Conservation (phyloP, 495 filamentous ascomycete genomes). For the Penicillium bialowiezense region DNA sequence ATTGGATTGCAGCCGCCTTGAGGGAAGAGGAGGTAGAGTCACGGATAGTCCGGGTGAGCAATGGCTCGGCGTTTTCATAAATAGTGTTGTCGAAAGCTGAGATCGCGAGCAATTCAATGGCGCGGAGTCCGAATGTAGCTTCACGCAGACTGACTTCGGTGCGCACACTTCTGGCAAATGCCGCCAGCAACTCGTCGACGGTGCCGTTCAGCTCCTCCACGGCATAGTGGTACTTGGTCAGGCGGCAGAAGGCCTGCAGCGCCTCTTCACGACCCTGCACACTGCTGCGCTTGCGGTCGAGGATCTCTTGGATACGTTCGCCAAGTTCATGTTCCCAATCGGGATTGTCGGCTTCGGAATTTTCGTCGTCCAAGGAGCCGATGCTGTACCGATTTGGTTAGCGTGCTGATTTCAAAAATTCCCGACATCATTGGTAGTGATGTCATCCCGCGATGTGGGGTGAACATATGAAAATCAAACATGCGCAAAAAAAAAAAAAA, state of each 20-base stretch:
- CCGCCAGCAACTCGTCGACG: conserved; percentile 63
- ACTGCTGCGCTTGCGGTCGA: conserved; percentile 83
- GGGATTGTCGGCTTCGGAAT: conserved; percentile 52
- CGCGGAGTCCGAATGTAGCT: conserved; percentile 65
- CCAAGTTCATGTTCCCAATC: conserved; percentile 66
- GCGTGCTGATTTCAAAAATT: conserved; percentile 5
- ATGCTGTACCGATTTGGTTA: conserved; percentile 20
- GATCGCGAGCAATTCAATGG: conserved; percentile 73
- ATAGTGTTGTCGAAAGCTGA: conserved; percentile 68
- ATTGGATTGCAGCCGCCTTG: conserved; percentile 74
- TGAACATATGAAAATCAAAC: conserved; percentile 19
- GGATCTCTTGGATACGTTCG: conserved; percentile 74
- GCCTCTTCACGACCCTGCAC: conserved; percentile 75
- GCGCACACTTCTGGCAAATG: conserved; percentile 72
- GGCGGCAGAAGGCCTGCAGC: conserved; percentile 64
- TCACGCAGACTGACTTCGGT: conserved; percentile 70
- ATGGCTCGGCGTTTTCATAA: conserved; percentile 60
- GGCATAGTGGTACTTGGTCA: conserved; percentile 72
- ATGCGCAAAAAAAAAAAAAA: conserved; percentile 7
- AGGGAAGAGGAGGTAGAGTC: conserved; percentile 61
- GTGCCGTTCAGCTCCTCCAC: conserved; percentile 61
- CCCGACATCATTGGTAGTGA: conserved; percentile 20
- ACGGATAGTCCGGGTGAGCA: conserved; percentile 68
- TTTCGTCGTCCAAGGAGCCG: conserved; percentile 59
- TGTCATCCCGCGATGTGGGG: conserved; percentile 37